These are phyloP conservation scores for Coelomomyces lativittatus DNA, from an alignment of 371 early-diverging fungal species.

Conservation along the genomic window DNA sequence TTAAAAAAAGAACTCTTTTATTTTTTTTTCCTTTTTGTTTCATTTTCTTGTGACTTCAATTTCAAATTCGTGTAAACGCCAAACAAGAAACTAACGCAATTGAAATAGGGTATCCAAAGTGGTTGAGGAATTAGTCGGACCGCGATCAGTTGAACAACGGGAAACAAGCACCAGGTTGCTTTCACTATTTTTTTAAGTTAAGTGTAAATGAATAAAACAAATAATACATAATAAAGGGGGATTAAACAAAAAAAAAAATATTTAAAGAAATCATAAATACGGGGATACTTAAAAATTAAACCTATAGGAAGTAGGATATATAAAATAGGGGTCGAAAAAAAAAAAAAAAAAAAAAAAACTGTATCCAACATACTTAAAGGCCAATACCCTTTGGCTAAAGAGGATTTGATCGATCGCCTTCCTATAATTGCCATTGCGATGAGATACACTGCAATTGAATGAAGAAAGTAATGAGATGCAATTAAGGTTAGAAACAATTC, in stretches of 20 bases:
- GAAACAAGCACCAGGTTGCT: conserved; percentile 63
- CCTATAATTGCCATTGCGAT: conserved; percentile 63
- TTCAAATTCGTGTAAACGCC: conserved; percentile 64
- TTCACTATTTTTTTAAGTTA: conserved; percentile 47
- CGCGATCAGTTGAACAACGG: conserved; percentile 52
- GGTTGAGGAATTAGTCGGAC: conserved; percentile 52
- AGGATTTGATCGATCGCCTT: conserved; percentile 38
- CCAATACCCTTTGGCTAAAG: conserved; percentile 35
- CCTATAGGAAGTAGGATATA: too few species aligned
- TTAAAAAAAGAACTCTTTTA: too few species aligned
- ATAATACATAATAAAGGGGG: conserved; percentile 63
- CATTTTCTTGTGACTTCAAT: too few species aligned
- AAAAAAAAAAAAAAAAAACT: conserved; percentile 51
- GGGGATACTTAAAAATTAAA: too few species aligned
- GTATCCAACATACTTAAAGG: conserved; percentile 63
- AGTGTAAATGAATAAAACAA: conserved; percentile 58
- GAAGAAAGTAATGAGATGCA: not conserved
- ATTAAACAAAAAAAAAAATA: conserved; percentile 60
- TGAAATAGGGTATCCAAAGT: conserved; percentile 81
- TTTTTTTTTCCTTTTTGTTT: too few species aligned
- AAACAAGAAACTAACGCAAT: conserved; percentile 56
- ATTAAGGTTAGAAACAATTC: not conserved
- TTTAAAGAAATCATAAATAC: too few species aligned
- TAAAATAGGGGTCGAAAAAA: conserved; percentile 56
- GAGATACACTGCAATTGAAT: conserved; percentile 38